Percentiles rank a stretch among this genome's conserved stretches.
phyloP scores from a whole-genome alignment of 495 filamentous ascomycete genomes.

The Hyaloscypha variabilis region DNA sequence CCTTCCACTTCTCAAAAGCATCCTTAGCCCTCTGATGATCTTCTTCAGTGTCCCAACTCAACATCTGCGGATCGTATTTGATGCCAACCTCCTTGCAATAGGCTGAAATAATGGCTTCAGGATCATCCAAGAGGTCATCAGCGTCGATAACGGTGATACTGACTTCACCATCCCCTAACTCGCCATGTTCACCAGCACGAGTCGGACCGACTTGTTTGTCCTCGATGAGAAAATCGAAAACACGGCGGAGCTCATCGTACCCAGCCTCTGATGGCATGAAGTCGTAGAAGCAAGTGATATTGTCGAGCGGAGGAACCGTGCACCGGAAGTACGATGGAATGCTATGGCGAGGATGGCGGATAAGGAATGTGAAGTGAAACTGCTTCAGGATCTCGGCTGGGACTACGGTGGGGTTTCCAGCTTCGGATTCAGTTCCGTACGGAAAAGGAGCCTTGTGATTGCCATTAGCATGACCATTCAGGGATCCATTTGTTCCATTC shows the following conservation, averaged over 20 bases:
- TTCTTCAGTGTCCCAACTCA: slow-evolving; percentile 77
- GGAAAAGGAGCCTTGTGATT: slow-evolving; percentile 50
- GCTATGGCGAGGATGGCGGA: slow-evolving; percentile 85
- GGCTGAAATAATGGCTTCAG: slow-evolving; percentile 67
- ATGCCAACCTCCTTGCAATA: slow-evolving; percentile 82
- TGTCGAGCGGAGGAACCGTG: slow-evolving; percentile 84
- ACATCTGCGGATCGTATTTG: slow-evolving; percentile 70
- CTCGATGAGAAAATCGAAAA: slow-evolving; percentile 79
- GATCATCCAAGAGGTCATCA: slow-evolving; percentile 88
- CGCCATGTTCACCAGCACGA: slow-evolving; percentile 49
- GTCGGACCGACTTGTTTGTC: slow-evolving; percentile 65
- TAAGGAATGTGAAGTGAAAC: slow-evolving; percentile 97
- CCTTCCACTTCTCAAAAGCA: slow-evolving; percentile 93
- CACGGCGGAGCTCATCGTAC: slow-evolving; percentile 79
- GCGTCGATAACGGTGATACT: slow-evolving; percentile 89
- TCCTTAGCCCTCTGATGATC: slow-evolving; percentile 63
- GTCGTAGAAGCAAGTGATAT: slow-evolving; percentile 80
- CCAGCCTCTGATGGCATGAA: slow-evolving; percentile 89
- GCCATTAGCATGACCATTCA: slow-evolving; percentile 25
- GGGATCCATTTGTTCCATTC: slow-evolving; percentile 33
- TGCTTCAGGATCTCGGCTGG: slow-evolving; percentile 65
- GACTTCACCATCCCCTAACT: slow-evolving; percentile 33
- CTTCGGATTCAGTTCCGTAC: slow-evolving; percentile 57
- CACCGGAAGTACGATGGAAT: slow-evolving; percentile 95
- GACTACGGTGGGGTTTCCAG: slow-evolving; percentile 81